Base-by-base conservation (phyloP, 768 basidiomycete genomes). In the Psilocybe cubensis region DNA sequence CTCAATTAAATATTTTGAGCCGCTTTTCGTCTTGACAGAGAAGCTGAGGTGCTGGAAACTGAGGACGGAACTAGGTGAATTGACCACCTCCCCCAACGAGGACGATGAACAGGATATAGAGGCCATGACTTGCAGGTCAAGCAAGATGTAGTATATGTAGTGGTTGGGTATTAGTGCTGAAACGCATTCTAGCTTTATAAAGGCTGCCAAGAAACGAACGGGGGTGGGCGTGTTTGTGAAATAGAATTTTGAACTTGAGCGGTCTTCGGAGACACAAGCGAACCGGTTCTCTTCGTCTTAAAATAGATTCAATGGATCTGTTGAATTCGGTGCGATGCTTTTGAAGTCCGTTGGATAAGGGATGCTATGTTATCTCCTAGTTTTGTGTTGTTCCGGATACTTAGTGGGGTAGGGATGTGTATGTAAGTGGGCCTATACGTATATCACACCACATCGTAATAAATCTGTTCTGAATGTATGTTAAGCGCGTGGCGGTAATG, bases 41-140 rank as follows among this genome's bases (percentile, higher is more conserved):
- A 75, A 78, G 58, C 68, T 70, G 33, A 78, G 66, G 48, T 72
- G 68, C 27, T 63, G 53, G 52, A 74, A 78, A 20, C 70, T 70
- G 14, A 77, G 66, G 8, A 71, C 54, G 2, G 75, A 75, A 24
- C 63, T 59, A 3, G 54, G 12, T 4, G n/a, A 11, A 25, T 46
- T 54, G 14, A 23, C 55, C 7, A 42, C 46, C n/a, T 58, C 46
- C 2, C 3, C 42, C 27, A 29, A 42, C 31, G 52, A 42, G 2
- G 57, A 43, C 7, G 46, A 42, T 9, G 56, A 51, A n/a, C 18
- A 50, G 3, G 45, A 46, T 5, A 25, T 25, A 4, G 45, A 46
- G 46, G 28, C 27, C 46, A 29, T 48, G 23, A 46, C 11, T 27
- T 14, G n/a, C 18, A 5, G 4, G 28, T 8, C 6, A 18, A 48